These are phyloP conservation scores for Paecilomyces fulvus DNA, from an alignment of 2,329 filamentous ascomycete genomes.

Conservation along the genomic window DNA sequence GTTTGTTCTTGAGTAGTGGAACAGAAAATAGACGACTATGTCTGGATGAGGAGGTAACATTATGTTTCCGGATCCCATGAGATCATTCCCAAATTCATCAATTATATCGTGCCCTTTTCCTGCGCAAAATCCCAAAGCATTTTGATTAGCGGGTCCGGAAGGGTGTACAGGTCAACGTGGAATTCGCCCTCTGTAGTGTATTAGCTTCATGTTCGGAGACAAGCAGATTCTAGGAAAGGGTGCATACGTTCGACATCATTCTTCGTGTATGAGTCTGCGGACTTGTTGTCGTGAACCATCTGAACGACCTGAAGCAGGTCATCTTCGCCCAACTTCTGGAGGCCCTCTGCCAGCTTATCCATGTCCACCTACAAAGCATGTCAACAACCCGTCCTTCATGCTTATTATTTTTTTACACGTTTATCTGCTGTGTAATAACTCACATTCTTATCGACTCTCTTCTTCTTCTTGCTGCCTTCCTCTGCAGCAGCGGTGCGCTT, in stretches of 20 bases:
- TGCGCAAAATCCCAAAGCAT: slow-evolving; percentile 86
- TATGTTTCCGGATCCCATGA: neutral
- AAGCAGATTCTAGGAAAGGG: slow-evolving; percentile 20
- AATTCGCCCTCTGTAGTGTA: slow-evolving; percentile 72
- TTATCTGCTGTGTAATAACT: slow-evolving; percentile 9
- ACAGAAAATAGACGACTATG: neutral
- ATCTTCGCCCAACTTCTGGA: slow-evolving; percentile 85
- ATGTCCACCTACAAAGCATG: slow-evolving; percentile 57
- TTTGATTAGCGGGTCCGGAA: slow-evolving; percentile 80
- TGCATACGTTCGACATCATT: slow-evolving; percentile 88
- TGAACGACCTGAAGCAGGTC: slow-evolving; percentile 92
- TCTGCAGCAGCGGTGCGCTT: slow-evolving; percentile 51
- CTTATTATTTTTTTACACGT: neutral
- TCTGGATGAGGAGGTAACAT: neutral
- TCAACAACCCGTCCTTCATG: neutral
- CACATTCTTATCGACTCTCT: slow-evolving; percentile 55
- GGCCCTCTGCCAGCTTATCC: slow-evolving; percentile 89
- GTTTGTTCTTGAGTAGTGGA: neutral
- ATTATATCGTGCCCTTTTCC: slow-evolving; percentile 34
- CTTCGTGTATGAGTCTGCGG: slow-evolving; percentile 86
- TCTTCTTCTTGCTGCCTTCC: slow-evolving; percentile 67
- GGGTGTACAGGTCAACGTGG: slow-evolving; percentile 95
- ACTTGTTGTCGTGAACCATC: slow-evolving; percentile 97
- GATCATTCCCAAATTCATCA: neutral
- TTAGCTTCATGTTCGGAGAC: neutral